A percentile compares a stretch with the other conserved stretches of the same genome.
Evolutionary conservation across 2,329 filamentous ascomycete species (phyloP).

Genomic region (Venturiaceae sp.): DNA sequence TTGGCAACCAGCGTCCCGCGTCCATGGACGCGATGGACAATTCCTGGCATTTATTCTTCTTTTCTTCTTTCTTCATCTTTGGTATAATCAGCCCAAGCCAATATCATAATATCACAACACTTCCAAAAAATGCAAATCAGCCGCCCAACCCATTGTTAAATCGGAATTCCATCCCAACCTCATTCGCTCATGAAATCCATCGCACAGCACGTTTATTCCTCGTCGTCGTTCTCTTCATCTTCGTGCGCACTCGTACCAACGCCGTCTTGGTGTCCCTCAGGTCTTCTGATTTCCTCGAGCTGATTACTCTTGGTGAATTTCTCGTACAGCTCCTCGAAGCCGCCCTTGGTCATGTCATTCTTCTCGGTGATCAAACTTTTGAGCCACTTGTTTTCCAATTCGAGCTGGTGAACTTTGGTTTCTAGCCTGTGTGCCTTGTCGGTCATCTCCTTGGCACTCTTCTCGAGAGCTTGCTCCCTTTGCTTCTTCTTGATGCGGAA

Average conservation of each 20-base stretch:
- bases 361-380: slow-evolving; percentile 43
- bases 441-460: slow-evolving; percentile 40
- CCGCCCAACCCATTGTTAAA: not conserved
- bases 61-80: not conserved
- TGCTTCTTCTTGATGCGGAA: slow-evolving; percentile 48
- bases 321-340: slow-evolving; percentile 3
- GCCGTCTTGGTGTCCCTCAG: not conserved
- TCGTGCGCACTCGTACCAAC: not conserved
- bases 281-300: not conserved
- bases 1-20: not conserved
- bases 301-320: slow-evolving; percentile 4
- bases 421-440: slow-evolving; percentile 36
- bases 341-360: slow-evolving; percentile 10
- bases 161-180: not conserved
- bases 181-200: not conserved
- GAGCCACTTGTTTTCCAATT: slow-evolving; percentile 44
- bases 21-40: not conserved
- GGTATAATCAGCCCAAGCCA: not conserved
- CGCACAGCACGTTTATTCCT: not conserved
- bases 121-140: not conserved
- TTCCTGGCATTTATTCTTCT: not conserved
- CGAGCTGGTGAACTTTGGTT: slow-evolving; percentile 36
- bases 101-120: not conserved
- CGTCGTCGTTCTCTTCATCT: not conserved
- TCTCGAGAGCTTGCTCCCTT: slow-evolving; percentile 41